These are phyloP conservation scores for Sapria himalayana DNA, from an alignment of 345 rosid species.

Conservation along the genomic window DNA sequence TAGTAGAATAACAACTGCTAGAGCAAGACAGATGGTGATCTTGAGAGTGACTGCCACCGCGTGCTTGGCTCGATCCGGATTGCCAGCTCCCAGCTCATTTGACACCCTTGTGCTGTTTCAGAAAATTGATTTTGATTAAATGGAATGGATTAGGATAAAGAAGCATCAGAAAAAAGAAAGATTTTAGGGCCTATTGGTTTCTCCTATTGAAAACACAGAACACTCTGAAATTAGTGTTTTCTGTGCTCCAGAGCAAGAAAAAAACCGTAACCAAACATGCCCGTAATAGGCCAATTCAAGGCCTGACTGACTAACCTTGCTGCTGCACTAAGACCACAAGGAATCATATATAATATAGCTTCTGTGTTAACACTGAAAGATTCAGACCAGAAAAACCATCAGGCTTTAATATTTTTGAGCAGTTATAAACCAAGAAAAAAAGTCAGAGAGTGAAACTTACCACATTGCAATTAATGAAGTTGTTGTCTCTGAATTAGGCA, in stretches of 20 bases:
- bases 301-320: constrained; percentile 42
- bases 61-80: constrained; percentile 21
- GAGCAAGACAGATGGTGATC: constrained; percentile 33
- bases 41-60: constrained; percentile 28
- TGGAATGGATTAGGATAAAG: too few relatives aligned
- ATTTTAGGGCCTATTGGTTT: too few relatives aligned
- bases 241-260: not conserved
- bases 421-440: not conserved
- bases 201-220: too few relatives aligned
- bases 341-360: constrained; percentile 37
- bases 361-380: constrained; percentile 36
- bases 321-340: constrained; percentile 59
- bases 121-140: too few relatives aligned
- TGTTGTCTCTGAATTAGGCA: constrained; percentile 32
- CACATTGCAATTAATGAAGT: constrained; percentile 64
- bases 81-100: constrained; percentile 57
- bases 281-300: too few relatives aligned
- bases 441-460: constrained; percentile 10
- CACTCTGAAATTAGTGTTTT: too few relatives aligned
- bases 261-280: too few relatives aligned
- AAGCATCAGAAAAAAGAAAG: too few relatives aligned
- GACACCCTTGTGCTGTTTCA: constrained; percentile 54
- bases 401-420: not conserved
- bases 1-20: constrained; percentile 18
- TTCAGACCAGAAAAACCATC: not conserved